Evolutionary conservation across 2,329 filamentous ascomycete genomes (phyloP).

Genomic region (Penicillium sp.): DNA sequence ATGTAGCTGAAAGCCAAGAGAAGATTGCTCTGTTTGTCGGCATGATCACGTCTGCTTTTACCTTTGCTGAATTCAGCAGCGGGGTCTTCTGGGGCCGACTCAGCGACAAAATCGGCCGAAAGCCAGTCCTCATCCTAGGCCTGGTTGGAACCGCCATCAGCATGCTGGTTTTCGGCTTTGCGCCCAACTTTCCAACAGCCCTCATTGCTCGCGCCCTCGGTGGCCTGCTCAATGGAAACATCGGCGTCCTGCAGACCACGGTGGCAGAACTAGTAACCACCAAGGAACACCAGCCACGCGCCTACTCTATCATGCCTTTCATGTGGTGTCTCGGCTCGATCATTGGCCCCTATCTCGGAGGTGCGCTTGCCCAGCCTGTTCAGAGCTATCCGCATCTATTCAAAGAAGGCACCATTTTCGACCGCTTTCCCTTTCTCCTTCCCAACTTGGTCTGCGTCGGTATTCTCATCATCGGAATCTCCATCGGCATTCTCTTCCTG

Average conservation of each 20-base stretch:
- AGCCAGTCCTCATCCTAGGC: slow-evolving; percentile 87
- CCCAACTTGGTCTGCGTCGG: slow-evolving; percentile 85
- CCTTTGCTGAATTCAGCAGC: slow-evolving; percentile 89
- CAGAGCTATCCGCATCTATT: slow-evolving; percentile 75
- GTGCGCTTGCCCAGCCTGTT: slow-evolving; percentile 81
- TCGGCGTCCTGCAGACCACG: slow-evolving; percentile 90
- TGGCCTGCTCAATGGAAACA: slow-evolving; percentile 91
- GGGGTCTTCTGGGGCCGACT: slow-evolving; percentile 89
- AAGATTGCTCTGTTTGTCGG: slow-evolving; percentile 90
- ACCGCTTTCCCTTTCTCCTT: slow-evolving; percentile 81
- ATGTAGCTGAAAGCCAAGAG: slow-evolving; percentile 71
- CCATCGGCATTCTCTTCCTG: slow-evolving; percentile 78
- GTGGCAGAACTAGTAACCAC: slow-evolving; percentile 90
- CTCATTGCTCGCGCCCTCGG: slow-evolving; percentile 84
- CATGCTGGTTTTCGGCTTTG: slow-evolving; percentile 89
- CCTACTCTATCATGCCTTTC: slow-evolving; percentile 96
- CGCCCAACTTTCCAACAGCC: slow-evolving; percentile 74
- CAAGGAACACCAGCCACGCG: slow-evolving; percentile 89
- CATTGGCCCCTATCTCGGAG: slow-evolving; percentile 85
- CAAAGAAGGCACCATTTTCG: slow-evolving; percentile 70
- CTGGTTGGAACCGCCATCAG: slow-evolving; percentile 86
- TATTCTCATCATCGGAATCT: slow-evolving; percentile 71
- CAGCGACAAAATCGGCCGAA: slow-evolving; percentile 87
- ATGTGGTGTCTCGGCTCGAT: slow-evolving; percentile 98
- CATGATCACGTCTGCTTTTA: slow-evolving; percentile 94